A percentile compares a stretch with the other conserved stretches of the same genome.
Evolutionary conservation across 495 filamentous ascomycete species (phyloP).

Genomic region (Durotheca rogersii): DNA sequence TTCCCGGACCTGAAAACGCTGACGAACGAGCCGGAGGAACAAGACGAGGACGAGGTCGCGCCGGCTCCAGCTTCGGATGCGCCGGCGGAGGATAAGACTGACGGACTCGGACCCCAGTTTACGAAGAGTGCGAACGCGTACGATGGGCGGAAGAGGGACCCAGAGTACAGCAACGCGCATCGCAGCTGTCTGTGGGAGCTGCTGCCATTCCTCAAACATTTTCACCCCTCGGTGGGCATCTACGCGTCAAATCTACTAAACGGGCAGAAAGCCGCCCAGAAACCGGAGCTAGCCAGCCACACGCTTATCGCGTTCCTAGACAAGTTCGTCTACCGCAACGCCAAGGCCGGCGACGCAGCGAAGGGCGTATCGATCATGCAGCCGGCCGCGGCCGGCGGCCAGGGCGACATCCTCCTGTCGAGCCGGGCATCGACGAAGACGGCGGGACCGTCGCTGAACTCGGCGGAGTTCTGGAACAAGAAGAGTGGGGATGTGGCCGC

Average conservation of each 20-base stretch:
- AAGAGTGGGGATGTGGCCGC: conserved; percentile 79
- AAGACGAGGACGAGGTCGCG: conserved; percentile 43
- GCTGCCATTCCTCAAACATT: conserved; percentile 76
- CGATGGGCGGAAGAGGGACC: conserved; percentile 87
- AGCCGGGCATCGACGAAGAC: conserved; percentile 52
- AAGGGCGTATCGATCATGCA: conserved; percentile 94
- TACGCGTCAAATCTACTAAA: conserved; percentile 70
- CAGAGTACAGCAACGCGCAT: conserved; percentile 86
- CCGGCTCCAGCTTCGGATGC: conserved; percentile 25
- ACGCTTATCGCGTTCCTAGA: conserved; percentile 94
- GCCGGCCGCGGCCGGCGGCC: conserved; percentile 67
- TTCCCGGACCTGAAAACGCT: conserved; percentile 75
- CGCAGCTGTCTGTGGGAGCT: conserved; percentile 91
- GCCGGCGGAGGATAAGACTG: conserved; percentile 1
- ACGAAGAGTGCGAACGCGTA: conserved; percentile 50
- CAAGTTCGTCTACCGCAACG: conserved; percentile 91
- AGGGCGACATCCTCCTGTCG: conserved; percentile 64
- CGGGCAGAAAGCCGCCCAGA: conserved; percentile 68
- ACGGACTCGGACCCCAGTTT: conserved; percentile 6
- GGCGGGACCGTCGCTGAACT: conserved; percentile 65
- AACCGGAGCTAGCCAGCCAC: conserved; percentile 84
- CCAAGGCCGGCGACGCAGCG: conserved; percentile 63
- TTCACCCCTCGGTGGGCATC: conserved; percentile 92
- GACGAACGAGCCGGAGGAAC: conserved; percentile 70
- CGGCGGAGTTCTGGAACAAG: conserved; percentile 88